A percentile compares a stretch with the other conserved stretches of the same genome.
Conservation (phyloP, 495 filamentous ascomycete species). For the Ramalina peruviana region DNA sequence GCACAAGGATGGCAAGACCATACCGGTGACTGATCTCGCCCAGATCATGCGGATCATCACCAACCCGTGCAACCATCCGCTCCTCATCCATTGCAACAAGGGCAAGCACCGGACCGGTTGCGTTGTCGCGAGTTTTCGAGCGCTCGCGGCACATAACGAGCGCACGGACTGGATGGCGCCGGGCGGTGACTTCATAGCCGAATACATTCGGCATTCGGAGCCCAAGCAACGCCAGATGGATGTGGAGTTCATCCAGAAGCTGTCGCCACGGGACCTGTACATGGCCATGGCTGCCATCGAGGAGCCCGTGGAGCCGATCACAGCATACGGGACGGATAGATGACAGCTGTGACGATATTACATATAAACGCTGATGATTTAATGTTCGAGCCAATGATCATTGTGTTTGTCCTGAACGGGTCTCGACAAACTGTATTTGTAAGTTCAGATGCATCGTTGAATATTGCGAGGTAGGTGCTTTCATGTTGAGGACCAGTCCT, state of each 20-base stretch:
- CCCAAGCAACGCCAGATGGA: slow-evolving; percentile 46
- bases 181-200: slow-evolving; percentile 38
- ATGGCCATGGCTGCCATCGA: slow-evolving; percentile 1
- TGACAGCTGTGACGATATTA: neutral
- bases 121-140: slow-evolving; percentile 57
- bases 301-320: neutral
- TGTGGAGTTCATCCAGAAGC: slow-evolving; percentile 35
- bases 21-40: slow-evolving; percentile 47
- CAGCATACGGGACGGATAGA: neutral
- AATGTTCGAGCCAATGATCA: too few species aligned
- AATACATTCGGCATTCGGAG: slow-evolving; percentile 41
- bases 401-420: too few species aligned
- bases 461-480: too few species aligned
- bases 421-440: too few species aligned
- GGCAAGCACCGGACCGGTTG: slow-evolving; percentile 84
- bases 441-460: too few species aligned
- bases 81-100: slow-evolving; percentile 81
- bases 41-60: slow-evolving; percentile 50
- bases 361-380: too few species aligned
- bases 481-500: too few species aligned
- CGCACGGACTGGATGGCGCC: slow-evolving; percentile 42
- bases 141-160: slow-evolving; percentile 1
- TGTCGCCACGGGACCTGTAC: slow-evolving; percentile 10
- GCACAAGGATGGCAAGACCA: slow-evolving; percentile 49
- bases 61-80: slow-evolving; percentile 52